Percentiles rank a stretch among this genome's conserved stretches.
These are phyloP conservation scores for Calonectria crousiana DNA, from an alignment of 2,329 filamentous ascomycete species.

Conservation along the genomic window DNA sequence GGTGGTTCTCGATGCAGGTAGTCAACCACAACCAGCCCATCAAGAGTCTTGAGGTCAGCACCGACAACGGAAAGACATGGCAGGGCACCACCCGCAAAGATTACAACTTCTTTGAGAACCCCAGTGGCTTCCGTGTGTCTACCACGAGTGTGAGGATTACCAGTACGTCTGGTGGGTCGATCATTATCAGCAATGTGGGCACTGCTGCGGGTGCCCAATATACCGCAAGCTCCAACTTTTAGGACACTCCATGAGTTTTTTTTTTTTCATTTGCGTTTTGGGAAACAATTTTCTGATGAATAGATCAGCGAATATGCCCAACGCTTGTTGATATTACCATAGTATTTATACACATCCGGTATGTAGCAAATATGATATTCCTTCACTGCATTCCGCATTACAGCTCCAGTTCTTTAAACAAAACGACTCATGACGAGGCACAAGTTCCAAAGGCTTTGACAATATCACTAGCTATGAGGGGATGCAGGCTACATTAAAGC, in stretches of 20 bases:
- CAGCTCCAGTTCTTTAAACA: no score
- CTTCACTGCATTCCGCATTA: no score
- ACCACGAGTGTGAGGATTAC: conserved; percentile 69
- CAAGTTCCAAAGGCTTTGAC: no score
- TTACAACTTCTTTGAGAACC: conserved; percentile 74
- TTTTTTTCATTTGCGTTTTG: no score
- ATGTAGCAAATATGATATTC: no score
- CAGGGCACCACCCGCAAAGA: conserved; percentile 62
- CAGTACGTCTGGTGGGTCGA: conserved; percentile 60
- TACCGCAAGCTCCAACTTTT: conserved; percentile 49
- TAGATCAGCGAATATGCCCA: no score
- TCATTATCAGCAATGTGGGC: conserved; percentile 65
- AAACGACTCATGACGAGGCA: no score
- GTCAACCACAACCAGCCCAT: conserved; percentile 72
- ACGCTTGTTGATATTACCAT: no score
- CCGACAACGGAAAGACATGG: conserved; percentile 71
- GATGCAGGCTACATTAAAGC: no score
- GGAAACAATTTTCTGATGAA: no score
- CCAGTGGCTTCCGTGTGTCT: conserved; percentile 66
- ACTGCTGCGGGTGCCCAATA: conserved; percentile 49
- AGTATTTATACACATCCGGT: no score
- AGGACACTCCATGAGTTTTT: background rate
- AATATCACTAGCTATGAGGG: no score
- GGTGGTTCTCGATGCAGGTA: conserved; percentile 66
- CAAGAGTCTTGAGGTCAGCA: conserved; percentile 69